Base-by-base conservation (phyloP, 805 yeast genomes). In the Candida boidinii region DNA sequence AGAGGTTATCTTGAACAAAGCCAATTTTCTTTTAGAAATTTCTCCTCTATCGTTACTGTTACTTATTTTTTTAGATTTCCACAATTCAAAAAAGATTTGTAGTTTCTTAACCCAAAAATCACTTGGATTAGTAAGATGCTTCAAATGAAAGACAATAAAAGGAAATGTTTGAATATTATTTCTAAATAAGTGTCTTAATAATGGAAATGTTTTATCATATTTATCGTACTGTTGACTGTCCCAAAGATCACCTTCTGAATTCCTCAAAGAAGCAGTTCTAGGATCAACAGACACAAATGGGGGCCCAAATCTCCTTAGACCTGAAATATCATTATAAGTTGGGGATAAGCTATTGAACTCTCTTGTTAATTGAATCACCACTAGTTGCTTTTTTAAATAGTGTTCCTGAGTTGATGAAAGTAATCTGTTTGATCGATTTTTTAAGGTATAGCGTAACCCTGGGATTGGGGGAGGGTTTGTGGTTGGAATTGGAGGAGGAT, bases 371-470 rank as follows among this genome's bases (percentile, higher is more conserved):
- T 82, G 72, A 10, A 69, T 62, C 39, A 73, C 69, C 18, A 90
- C 59, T 13, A 90, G 64, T 56, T 84, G 88, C 46, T 94, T 76
- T 55, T 90, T 90, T 34, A 92, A 66, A 53, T 81, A 83, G 49
- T 90, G 96, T 55, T 86, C 95, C 52, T 88, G 85, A 0, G 71
- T 64, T 3, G 88, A n/a, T n/a, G n/a, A n/a, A n/a, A n/a, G n/a
- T n/a, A n/a, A n/a, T n/a, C n/a, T n/a, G n/a, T n/a, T n/a, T n/a
- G n/a, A n/a, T n/a, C n/a, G n/a, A n/a, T n/a, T n/a, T n/a, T n/a
- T n/a, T n/a, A n/a, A n/a, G n/a, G n/a, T n/a, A n/a, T n/a, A n/a
- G n/a, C n/a, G n/a, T n/a, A n/a, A n/a, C n/a, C n/a, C n/a, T n/a
- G n/a, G n/a, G n/a, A n/a, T n/a, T n/a, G n/a, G n/a, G n/a, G n/a